Base-by-base conservation (phyloP, 176 grass and related monocot genomes). In the Rhipidocladum racemiflorum region DNA sequence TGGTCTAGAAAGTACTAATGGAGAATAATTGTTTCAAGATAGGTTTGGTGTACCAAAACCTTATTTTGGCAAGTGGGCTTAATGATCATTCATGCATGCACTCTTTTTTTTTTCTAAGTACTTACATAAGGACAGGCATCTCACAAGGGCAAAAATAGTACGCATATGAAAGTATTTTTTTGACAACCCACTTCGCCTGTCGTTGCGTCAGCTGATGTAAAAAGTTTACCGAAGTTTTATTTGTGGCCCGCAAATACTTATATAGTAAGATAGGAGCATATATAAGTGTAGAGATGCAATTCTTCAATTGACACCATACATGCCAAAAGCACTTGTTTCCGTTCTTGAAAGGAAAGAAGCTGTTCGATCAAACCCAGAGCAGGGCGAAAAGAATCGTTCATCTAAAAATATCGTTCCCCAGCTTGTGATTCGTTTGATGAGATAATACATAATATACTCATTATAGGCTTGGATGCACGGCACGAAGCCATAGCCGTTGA, bases 1-100 rank as follows among this genome's bases (percentile, higher is more conserved):
- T 21, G 11, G 24, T 43, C 17, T 21, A 23, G 27, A 5, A 7
- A 24, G 14, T 23, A 9, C 9, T 23, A 13, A 24, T 9, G 35
- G 28, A 49, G 13, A 72, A 18, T 7, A 70, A 44, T 66, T 38
- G 12, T 18, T 38, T 70, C 35, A 57, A 18, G 35, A 9, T 50
- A 18, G 35, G 35, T 66, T 75, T 75, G 70, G 70, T 83, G 44
- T 39, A 65, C 35, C 48, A 20, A 39, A 76, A 67, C 61, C 18
- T 76, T 29, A 42, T 76, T 67, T 67, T 57, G 45, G 35, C 82
- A 57, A 57, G 65, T 57, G 42, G 57, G 4, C 27, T 50, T 56
- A 51, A 51, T 72, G 70, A 1, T 11, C 44, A 72, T 29, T 28
- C 25, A 59, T 44, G 39, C 28, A 48, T 59, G 11, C 18, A 24